These are phyloP conservation scores for Scutellaria minor DNA, from an alignment of 257 asterid genomes.

Conservation along the genomic window DNA sequence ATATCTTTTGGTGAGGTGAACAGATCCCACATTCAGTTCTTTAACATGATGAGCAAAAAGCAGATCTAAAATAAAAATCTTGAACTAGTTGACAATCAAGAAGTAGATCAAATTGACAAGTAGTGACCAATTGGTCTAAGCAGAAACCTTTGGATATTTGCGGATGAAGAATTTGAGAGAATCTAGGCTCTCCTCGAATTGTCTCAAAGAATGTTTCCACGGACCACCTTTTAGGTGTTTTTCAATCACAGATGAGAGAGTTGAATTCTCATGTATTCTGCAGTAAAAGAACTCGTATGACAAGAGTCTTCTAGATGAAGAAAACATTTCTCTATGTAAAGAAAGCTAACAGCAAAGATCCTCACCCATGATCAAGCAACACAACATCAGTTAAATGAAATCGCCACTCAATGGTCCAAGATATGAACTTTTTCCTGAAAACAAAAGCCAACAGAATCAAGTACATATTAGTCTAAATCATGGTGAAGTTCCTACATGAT, in stretches of 20 bases:
- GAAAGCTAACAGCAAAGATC: conserved; percentile 14
- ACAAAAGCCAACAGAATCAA: conserved; percentile 23
- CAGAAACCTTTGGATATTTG: conserved; percentile 67
- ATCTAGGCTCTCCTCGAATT: conserved; percentile 62
- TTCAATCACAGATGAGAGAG: conserved; percentile 59
- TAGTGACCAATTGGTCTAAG: not conserved
- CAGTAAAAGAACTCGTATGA: conserved; percentile 26
- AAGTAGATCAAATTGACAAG: conserved; percentile 1
- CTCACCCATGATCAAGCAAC: conserved; percentile 82
- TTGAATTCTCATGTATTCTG: conserved; percentile 73
- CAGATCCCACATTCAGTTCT: not conserved
- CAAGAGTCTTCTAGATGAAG: not conserved
- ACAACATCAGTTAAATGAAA: conserved; percentile 77
- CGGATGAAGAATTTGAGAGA: conserved; percentile 80
- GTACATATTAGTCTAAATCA: conserved; percentile 9
- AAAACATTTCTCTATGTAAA: not conserved
- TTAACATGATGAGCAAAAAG: not conserved
- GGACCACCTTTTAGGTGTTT: conserved; percentile 82
- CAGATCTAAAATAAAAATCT: not conserved
- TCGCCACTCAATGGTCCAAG: conserved; percentile 94
- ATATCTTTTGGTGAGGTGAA: not conserved
- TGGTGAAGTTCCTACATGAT: not conserved
- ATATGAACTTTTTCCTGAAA: conserved; percentile 65
- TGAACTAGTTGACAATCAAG: not conserved
- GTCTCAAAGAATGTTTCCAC: conserved; percentile 76